Conservation (phyloP, 352 stramenopile species). For the Phytopythium ostracodes region DNA sequence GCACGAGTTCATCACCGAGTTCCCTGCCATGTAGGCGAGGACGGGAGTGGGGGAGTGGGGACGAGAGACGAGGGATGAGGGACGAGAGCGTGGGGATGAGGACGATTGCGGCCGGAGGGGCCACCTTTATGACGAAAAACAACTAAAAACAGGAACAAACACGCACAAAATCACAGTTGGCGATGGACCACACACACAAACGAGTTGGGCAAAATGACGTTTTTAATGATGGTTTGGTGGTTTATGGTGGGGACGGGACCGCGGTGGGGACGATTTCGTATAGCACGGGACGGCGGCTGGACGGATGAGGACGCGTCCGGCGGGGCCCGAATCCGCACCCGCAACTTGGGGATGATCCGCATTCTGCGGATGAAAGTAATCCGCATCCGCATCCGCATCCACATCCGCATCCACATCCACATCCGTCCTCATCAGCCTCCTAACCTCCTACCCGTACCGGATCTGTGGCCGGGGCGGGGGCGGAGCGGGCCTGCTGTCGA, state of each 20-base stretch:
- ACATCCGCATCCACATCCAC: background rate
- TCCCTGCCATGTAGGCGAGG: conserved; percentile 95
- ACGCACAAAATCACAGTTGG: background rate
- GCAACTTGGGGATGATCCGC: no score
- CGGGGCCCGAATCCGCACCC: no score
- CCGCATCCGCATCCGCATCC: no score
- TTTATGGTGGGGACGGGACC: background rate
- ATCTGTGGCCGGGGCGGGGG: conserved; percentile 53
- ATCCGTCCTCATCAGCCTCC: background rate
- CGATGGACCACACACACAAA: background rate
- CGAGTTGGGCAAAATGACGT: background rate
- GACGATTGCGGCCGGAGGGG: background rate
- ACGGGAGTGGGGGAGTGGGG: background rate
- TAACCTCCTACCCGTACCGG: conserved; percentile 17
- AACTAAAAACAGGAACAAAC: background rate
- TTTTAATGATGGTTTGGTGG: no score
- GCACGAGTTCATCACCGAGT: conserved; percentile 94
- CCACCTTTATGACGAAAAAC: background rate
- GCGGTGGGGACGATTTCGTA: background rate
- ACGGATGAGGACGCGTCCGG: background rate
- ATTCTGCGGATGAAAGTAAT: no score
- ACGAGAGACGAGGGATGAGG: background rate
- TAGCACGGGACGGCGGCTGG: background rate
- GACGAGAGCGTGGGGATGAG: background rate
- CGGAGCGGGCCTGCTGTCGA: conserved; percentile 30